Percentiles rank a stretch among this genome's conserved stretches.
Evolutionary conservation across 176 grass and related monocot genomes (phyloP).

Genomic region (Musa troglodytarum): DNA sequence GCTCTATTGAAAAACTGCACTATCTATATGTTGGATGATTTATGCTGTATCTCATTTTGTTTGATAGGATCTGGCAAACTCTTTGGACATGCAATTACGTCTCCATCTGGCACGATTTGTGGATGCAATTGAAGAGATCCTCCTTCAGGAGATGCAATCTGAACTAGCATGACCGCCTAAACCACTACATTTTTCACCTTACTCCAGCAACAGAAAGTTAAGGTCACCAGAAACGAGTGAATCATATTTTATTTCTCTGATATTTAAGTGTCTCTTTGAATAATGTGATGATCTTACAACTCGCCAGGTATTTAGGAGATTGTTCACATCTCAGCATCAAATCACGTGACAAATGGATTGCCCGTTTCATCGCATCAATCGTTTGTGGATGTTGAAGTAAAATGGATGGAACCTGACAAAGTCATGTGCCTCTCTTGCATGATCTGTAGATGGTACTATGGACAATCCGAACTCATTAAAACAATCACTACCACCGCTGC

Average conservation of each 20-base stretch:
- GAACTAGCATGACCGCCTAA: constrained; percentile 16
- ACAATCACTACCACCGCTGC: too few relatives aligned
- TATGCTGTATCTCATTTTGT: background rate
- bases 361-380: too few relatives aligned
- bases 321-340: too few relatives aligned
- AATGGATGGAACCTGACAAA: too few relatives aligned
- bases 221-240: background rate
- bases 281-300: background rate
- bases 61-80: constrained; percentile 59
- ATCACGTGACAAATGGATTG: too few relatives aligned
- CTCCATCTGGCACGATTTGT: constrained; percentile 54
- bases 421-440: too few relatives aligned
- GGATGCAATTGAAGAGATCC: constrained; percentile 70
- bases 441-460: too few relatives aligned
- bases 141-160: constrained; percentile 50
- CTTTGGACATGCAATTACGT: constrained; percentile 44
- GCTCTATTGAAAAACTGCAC: background rate
- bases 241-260: background rate
- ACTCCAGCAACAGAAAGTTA: background rate
- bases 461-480: too few relatives aligned
- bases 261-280: background rate
- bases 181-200: background rate
- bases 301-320: background rate
- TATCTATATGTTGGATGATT: background rate
- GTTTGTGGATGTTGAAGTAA: too few relatives aligned